These are phyloP conservation scores for Pythium myriotylum DNA, from an alignment of 352 stramenopile genomes.

Conservation along the genomic window DNA sequence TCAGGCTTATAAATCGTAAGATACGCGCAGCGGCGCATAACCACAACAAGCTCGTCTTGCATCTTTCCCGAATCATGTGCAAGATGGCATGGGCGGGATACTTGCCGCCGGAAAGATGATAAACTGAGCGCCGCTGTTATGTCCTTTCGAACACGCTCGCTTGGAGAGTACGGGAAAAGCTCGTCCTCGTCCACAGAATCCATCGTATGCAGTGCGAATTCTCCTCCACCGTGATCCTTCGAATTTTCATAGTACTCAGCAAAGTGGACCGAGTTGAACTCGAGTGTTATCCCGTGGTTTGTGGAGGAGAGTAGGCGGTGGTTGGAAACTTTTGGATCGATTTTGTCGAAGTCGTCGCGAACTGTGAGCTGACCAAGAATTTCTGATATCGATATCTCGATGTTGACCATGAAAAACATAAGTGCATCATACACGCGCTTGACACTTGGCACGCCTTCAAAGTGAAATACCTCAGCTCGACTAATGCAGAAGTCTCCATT, in stretches of 20 bases:
- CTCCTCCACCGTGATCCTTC: conserved; percentile 23
- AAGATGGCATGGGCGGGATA: too few species aligned
- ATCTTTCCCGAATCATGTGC: conserved; percentile 1
- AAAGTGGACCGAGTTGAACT: conserved; percentile 21
- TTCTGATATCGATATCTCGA: conserved; percentile 63
- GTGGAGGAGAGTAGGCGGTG: conserved; percentile 41
- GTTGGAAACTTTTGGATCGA: conserved; percentile 32
- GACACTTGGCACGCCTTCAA: conserved; percentile 37
- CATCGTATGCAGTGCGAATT: conserved; percentile 31
- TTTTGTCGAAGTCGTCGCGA: conserved; percentile 45
- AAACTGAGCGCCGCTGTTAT: conserved; percentile 21
- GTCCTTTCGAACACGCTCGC: conserved; percentile 29
- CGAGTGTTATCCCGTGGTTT: conserved; percentile 7
- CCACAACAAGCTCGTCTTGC: conserved; percentile 9
- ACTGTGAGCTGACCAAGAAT: conserved; percentile 44
- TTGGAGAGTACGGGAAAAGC: conserved; percentile 37
- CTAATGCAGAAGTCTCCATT: background rate
- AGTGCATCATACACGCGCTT: conserved; percentile 48
- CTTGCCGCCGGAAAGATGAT: background rate
- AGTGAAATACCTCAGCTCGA: conserved; percentile 15
- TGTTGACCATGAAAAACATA: conserved; percentile 41
- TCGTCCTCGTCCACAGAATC: conserved; percentile 45
- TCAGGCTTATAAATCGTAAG: conserved; percentile 5
- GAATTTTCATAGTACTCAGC: conserved; percentile 40
- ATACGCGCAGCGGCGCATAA: conserved; percentile 8